A percentile compares a stretch with the other conserved stretches of the same genome.
Evolutionary conservation across 2,329 filamentous ascomycete species (phyloP).

Genomic region (Talaromyces atroroseus): DNA sequence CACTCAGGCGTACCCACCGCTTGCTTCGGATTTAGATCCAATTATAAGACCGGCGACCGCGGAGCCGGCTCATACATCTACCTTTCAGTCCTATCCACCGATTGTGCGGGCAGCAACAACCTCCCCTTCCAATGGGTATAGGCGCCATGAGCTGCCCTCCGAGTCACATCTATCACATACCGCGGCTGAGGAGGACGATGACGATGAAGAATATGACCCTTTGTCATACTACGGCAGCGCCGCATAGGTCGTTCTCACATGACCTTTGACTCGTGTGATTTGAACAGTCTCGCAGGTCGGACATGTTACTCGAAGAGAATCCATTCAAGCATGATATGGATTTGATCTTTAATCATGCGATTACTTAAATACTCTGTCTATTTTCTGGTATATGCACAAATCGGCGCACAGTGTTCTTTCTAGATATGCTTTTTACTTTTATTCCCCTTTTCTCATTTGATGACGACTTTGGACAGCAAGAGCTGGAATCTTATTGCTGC

Average conservation of each 20-base stretch:
- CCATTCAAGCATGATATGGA: not conserved
- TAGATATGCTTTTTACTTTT: not conserved
- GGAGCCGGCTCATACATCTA: not conserved
- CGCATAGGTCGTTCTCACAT: not conserved
- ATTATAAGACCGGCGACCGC: constrained; percentile 8
- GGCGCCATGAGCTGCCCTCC: not conserved
- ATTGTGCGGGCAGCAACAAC: constrained; percentile 11
- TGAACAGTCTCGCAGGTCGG: constrained; percentile 1
- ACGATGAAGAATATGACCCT: constrained; percentile 14
- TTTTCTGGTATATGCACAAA: not conserved
- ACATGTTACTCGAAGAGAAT: constrained; percentile 3
- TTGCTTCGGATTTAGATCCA: not conserved
- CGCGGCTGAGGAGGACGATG: constrained; percentile 4
- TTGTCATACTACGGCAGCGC: constrained; percentile 13
- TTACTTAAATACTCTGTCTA: not conserved
- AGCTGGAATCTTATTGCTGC: constrained; percentile 9
- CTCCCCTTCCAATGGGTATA: constrained; percentile 9
- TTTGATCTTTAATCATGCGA: constrained; percentile 1
- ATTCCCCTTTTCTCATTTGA: not conserved
- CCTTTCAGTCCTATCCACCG: constrained; percentile 1
- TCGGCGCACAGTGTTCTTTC: not conserved
- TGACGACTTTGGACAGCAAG: not conserved
- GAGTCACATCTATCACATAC: not conserved
- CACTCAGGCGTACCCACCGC: not conserved
- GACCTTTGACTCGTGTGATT: not conserved